phyloP scores from a whole-genome alignment of 345 rosid genomes.

The Angophora floribunda region DNA sequence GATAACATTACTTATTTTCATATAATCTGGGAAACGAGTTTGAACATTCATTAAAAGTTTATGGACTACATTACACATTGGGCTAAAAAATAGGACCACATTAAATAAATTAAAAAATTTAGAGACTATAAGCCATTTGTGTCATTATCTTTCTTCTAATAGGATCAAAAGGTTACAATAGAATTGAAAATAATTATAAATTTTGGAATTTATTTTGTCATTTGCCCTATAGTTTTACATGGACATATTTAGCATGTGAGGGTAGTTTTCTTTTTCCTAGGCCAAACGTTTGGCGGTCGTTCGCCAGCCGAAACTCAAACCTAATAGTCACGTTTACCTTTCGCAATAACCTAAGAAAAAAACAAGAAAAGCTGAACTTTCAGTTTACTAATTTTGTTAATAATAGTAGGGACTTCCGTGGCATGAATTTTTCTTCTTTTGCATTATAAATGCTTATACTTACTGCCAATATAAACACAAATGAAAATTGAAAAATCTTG shows the following conservation, averaged over 20 bases:
- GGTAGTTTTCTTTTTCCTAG: not conserved
- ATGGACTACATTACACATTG: rapidly evolving
- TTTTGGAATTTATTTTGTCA: not conserved
- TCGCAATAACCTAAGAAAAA: not conserved
- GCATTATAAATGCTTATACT: not conserved
- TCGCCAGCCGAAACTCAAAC: not conserved
- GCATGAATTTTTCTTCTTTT: not conserved
- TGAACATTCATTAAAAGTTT: not conserved
- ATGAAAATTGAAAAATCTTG: not conserved
- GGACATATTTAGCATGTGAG: not conserved
- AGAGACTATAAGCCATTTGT: too few species aligned
- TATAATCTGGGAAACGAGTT: not conserved
- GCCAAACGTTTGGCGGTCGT: not conserved
- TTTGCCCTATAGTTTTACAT: not conserved
- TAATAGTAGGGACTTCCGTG: not conserved
- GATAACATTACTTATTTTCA: not conserved
- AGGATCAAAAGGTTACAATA: not conserved
- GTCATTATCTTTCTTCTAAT: not conserved
- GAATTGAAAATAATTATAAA: not conserved
- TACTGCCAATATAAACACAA: not conserved
- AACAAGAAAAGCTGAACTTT: not conserved
- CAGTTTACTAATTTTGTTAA: not conserved
- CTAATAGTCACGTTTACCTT: not conserved
- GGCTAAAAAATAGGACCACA: not conserved
- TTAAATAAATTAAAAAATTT: too few species aligned